Conservation (phyloP, 169 alveolate genomes). For the Plasmodium billcollinsi region DNA sequence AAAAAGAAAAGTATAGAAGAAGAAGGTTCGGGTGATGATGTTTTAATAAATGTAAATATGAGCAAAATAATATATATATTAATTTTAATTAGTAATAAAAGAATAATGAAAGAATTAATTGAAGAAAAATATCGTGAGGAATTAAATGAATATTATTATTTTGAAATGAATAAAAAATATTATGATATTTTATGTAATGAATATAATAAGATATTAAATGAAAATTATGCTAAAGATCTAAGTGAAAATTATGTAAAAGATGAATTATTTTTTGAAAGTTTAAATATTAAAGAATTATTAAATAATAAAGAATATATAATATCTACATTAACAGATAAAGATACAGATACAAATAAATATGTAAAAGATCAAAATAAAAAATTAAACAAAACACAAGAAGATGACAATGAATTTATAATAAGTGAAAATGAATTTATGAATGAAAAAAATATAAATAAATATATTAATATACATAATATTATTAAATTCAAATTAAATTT, state of each 20-base stretch:
- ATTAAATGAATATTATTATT: conserved; percentile 10
- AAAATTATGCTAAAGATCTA: conserved; percentile 15
- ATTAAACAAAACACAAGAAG: conserved; percentile 4
- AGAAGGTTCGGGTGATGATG: conserved; percentile 32
- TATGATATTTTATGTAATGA: conserved; percentile 31
- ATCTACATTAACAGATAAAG: neutral
- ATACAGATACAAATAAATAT: neutral
- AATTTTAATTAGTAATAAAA: conserved; percentile 42
- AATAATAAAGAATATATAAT: neutral
- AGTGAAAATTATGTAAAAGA: conserved; percentile 37
- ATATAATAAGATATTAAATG: conserved; percentile 29
- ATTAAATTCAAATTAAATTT: conserved; percentile 54
- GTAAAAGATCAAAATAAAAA: neutral
- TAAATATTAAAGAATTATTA: conserved; percentile 16
- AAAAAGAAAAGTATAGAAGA: conserved; percentile 32
- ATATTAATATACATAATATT: conserved; percentile 21
- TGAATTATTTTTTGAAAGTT: conserved; percentile 17
- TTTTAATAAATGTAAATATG: conserved; percentile 30
- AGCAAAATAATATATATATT: conserved; percentile 47
- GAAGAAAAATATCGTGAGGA: conserved; percentile 9
- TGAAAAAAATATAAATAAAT: conserved; percentile 23
- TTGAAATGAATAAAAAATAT: conserved; percentile 52
- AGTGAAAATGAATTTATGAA: conserved; percentile 27
- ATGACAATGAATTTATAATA: conserved; percentile 10
- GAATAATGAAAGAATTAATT: conserved; percentile 21